Conservation (phyloP, 2,329 filamentous ascomycete species). For the Fusarium sp. region DNA sequence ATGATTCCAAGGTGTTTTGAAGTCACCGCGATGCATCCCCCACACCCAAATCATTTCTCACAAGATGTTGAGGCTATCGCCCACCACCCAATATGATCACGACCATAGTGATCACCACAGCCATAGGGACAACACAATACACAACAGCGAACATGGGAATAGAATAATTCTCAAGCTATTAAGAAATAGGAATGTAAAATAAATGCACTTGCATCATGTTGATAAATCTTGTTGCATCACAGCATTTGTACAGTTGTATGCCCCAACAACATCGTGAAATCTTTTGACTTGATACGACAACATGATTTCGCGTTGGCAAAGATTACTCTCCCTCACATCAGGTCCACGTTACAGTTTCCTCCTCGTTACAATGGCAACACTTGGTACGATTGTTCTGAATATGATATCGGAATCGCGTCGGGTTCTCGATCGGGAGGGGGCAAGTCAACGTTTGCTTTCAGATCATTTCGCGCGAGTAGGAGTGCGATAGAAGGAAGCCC, state of each 20-base stretch:
- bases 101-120: not conserved
- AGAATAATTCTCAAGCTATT: not conserved
- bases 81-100: conserved; percentile 1
- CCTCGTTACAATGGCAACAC: not conserved
- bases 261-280: not conserved
- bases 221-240: not conserved
- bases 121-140: not conserved
- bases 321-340: too few species aligned
- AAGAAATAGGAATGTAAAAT: not conserved
- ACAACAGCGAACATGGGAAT: not conserved
- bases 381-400: not conserved
- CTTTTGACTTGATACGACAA: not conserved
- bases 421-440: not conserved
- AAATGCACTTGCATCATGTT: conserved; percentile 12
- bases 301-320: not conserved
- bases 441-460: not conserved
- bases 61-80: conserved; percentile 1
- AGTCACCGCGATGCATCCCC: not conserved
- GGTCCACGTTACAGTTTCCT: not conserved
- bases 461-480: not conserved
- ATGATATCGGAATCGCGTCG: not conserved
- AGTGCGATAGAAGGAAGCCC: not conserved
- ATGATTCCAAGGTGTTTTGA: conserved; percentile 25
- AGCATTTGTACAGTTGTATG: not conserved
- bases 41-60: not conserved